phyloP scores from a whole-genome alignment of 2,329 filamentous ascomycete species.

The Aureobasidium melanogenum region DNA sequence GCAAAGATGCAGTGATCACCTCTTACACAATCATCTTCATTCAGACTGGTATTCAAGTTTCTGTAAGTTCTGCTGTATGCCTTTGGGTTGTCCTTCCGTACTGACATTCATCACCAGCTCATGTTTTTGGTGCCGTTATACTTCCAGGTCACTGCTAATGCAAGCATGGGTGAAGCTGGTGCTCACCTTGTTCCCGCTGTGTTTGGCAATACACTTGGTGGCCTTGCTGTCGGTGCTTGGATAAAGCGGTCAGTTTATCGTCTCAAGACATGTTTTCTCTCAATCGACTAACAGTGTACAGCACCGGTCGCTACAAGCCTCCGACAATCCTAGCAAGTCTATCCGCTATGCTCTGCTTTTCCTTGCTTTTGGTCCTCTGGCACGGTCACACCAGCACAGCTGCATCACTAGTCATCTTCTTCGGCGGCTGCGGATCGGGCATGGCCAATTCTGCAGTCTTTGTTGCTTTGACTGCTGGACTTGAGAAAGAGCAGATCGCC shows the following conservation, averaged over 20 bases:
- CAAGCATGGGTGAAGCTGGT: slow-evolving; percentile 50
- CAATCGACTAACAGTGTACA: slow-evolving; percentile 15
- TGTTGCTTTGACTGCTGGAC: slow-evolving; percentile 39
- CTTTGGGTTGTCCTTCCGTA: too few species aligned
- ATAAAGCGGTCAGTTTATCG: slow-evolving; percentile 38
- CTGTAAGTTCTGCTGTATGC: neutral
- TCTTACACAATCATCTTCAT: slow-evolving; percentile 45
- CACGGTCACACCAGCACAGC: slow-evolving; percentile 47
- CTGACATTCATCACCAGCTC: slow-evolving; percentile 24
- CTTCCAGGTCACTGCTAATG: slow-evolving; percentile 54
- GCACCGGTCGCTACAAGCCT: slow-evolving; percentile 52
- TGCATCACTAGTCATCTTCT: slow-evolving; percentile 53
- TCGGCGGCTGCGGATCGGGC: slow-evolving; percentile 45
- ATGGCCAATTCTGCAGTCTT: slow-evolving; percentile 40
- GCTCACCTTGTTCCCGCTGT: slow-evolving; percentile 59
- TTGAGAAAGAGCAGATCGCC: slow-evolving; percentile 39
- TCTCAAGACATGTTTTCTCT: too few species aligned
- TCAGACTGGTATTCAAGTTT: slow-evolving; percentile 50
- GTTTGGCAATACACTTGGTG: slow-evolving; percentile 56
- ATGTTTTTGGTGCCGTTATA: slow-evolving; percentile 62
- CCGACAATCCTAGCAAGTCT: slow-evolving; percentile 45
- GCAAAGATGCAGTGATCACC: slow-evolving; percentile 43
- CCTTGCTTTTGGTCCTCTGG: slow-evolving; percentile 48
- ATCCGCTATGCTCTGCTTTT: slow-evolving; percentile 43
- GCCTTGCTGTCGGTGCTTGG: slow-evolving; percentile 48